A percentile compares a stretch with the other conserved stretches of the same genome.
Conservation (phyloP, 2,329 filamentous ascomycete genomes). For the Lachnellula arida region DNA sequence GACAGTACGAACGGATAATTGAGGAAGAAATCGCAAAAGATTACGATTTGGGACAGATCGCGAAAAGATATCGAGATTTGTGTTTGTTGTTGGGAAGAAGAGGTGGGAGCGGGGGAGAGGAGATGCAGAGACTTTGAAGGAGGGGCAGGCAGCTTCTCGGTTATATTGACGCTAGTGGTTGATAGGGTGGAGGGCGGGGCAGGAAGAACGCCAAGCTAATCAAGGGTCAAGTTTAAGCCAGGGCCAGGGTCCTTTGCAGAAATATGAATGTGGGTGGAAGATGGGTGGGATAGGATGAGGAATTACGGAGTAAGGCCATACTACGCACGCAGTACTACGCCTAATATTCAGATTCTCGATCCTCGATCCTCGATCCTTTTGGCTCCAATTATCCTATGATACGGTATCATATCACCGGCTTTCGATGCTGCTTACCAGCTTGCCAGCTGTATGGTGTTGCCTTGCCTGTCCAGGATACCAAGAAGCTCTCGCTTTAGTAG, state of each 20-base stretch:
- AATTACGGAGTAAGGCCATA: too few species aligned
- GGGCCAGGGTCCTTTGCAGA: constrained; percentile 1
- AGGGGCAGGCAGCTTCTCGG: too few species aligned
- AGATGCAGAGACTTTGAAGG: constrained; percentile 9
- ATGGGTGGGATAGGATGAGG: constrained; percentile 18
- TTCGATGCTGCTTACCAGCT: not conserved
- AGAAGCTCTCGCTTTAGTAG: not conserved
- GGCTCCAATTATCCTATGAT: not conserved
- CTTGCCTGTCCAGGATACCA: too few species aligned
- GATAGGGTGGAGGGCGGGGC: too few species aligned
- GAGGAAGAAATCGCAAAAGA: constrained; percentile 11
- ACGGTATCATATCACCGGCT: not conserved
- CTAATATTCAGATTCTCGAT: not conserved
- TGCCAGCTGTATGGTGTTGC: too few species aligned
- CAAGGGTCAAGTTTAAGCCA: too few species aligned
- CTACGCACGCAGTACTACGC: too few species aligned
- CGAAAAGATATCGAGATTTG: constrained; percentile 9
- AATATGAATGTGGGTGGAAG: constrained; percentile 18
- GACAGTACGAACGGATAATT: constrained; percentile 28
- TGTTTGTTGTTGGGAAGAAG: constrained; percentile 13
- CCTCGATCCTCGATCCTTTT: not conserved
- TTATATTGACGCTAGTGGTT: too few species aligned
- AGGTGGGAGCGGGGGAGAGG: constrained; percentile 18
- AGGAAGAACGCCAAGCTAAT: too few species aligned
- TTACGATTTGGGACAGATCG: constrained; percentile 12